Conservation (phyloP, 768 basidiomycete genomes). For the Polyporus arcularius region DNA sequence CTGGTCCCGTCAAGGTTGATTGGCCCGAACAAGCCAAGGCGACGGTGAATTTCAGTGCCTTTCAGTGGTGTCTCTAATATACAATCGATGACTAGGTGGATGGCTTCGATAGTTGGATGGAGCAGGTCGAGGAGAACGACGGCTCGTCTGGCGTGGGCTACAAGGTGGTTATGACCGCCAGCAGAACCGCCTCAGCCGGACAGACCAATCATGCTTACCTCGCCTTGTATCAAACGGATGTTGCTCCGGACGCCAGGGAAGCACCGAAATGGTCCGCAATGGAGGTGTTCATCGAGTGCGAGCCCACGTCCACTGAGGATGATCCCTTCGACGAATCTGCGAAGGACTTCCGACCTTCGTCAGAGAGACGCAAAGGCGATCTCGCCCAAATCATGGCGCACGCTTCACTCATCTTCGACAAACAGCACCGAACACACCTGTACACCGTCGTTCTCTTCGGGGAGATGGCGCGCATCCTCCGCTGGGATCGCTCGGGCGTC, state of each 20-base stretch:
- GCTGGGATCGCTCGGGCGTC: slow-evolving; percentile 3
- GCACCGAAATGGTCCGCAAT: not conserved
- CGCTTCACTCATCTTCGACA: not conserved
- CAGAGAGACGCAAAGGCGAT: not conserved
- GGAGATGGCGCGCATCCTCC: not conserved
- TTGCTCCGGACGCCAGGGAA: not conserved
- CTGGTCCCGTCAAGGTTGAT: not conserved
- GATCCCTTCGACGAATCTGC: slow-evolving; percentile 1
- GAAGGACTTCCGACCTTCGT: not conserved
- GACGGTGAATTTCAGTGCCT: no score
- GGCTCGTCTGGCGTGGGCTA: not conserved
- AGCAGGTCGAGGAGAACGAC: not conserved
- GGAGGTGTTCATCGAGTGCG: slow-evolving; percentile 8
- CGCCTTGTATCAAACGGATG: not conserved
- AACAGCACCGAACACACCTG: slow-evolving; percentile 7
- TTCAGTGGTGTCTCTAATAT: not conserved
- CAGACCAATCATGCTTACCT: not conserved
- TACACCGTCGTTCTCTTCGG: slow-evolving; percentile 6
- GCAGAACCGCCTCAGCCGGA: not conserved
- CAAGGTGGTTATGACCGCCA: not conserved
- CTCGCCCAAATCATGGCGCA: slow-evolving; percentile 3
- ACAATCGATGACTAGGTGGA: not conserved
- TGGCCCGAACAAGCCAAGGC: not conserved
- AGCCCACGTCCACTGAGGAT: not conserved
- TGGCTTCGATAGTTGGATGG: not conserved